Evolutionary conservation across 768 basidiomycete species (phyloP).

Genomic region (Calocybe gangraenosa): DNA sequence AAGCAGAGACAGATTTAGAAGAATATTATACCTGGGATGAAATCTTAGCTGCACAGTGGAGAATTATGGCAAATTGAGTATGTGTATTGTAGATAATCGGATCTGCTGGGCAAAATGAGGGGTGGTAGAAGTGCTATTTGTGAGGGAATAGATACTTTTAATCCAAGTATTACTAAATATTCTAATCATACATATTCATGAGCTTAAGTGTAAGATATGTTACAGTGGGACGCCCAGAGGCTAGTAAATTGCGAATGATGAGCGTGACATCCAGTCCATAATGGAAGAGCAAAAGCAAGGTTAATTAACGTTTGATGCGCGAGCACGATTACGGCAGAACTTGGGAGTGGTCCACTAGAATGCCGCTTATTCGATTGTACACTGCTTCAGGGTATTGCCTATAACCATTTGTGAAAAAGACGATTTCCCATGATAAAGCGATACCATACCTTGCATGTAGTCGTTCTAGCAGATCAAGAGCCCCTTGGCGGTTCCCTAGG

Average conservation of each 20-base stretch:
- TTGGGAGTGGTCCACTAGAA: slow-evolving; percentile 68
- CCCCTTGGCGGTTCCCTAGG: slow-evolving; percentile 67
- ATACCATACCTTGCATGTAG: slow-evolving; percentile 62
- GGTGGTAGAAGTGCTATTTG: slow-evolving; percentile 5
- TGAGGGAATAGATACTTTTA: slow-evolving; percentile 6
- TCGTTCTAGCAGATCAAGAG: slow-evolving; percentile 63
- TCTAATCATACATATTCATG: slow-evolving; percentile 9
- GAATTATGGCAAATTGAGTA: slow-evolving; percentile 6
- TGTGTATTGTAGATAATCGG: no score
- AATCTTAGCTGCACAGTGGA: slow-evolving; percentile 18
- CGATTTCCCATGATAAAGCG: no score
- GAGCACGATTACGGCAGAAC: slow-evolving; percentile 35
- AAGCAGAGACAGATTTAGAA: slow-evolving; percentile 18
- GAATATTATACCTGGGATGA: slow-evolving; percentile 20
- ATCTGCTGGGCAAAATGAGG: slow-evolving; percentile 1
- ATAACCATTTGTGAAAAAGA: background rate
- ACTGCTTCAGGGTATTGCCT: slow-evolving; percentile 79
- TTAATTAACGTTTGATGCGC: no score
- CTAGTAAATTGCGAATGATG: no score
- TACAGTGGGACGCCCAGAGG: slow-evolving; percentile 7
- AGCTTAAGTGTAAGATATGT: slow-evolving; percentile 1
- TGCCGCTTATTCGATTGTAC: slow-evolving; percentile 74
- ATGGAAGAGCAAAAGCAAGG: no score
- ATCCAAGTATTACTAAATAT: background rate
- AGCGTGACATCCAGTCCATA: no score